Evolutionary conservation across 1,284 basidiomycete species (phyloP), one percentile per base, ranked within the genome.

Genomic region (Microbotryum violaceum): DNA sequence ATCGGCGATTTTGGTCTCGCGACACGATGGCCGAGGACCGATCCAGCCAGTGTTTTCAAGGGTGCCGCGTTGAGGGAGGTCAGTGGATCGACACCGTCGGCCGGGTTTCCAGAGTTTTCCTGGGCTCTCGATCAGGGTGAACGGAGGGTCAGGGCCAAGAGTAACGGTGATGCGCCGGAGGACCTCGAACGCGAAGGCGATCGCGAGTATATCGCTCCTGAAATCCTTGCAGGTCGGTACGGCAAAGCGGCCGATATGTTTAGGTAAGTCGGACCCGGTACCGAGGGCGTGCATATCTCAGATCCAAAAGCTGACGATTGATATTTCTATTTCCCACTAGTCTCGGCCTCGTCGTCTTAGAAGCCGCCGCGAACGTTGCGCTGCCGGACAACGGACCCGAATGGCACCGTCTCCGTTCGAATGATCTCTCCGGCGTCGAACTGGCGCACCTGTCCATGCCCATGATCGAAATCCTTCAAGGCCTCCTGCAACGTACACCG

Each of bases 1-100:
- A 93, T 99, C 73, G 92, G 92, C 18, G 96, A 99, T 77, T 98
- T 98, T 80, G 96, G 96, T n/a, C 87, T 97, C 82, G 92, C 92
- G 7, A 72, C 69, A 20, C 56, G 72, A 16, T 73, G 72, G 71
- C 72, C 73, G 4, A 54, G 70, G 8, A 48, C 57, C 6, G 67
- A 66, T 37, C 57, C 66, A 21, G 23, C 67, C 6, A 63, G 57
- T 54, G 68, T 72, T 21, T 50, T 72, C 9, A 60, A 63, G 27
- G 69, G 70, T 16, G 71, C 71, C 0, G 66, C 63, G 9, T 63
- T 71, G 10, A 42, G 37, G 37, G 16, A 42, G 37, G 59, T 61
- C 18, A 51, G 54, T 18, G 51, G 51, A 8, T 25, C 51, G n/a
- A 42, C 37, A 16, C 33, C 57, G 5, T 46, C 50, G 18, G 68